phyloP scores from a whole-genome alignment of 176 grass and related monocot genomes.

The Aegilops speltoides region DNA sequence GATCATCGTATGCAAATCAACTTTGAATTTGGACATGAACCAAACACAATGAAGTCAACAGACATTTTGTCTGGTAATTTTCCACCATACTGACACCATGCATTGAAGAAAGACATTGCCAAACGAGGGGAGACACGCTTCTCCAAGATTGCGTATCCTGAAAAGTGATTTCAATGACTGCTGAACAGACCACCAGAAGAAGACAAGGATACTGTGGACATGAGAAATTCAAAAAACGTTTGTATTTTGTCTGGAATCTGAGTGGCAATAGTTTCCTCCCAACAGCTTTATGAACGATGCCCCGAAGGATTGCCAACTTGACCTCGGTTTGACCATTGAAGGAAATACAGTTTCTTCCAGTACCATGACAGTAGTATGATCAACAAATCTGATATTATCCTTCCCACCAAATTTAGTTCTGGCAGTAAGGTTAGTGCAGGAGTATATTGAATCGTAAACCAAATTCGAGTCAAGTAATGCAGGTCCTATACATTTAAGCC shows the following conservation, averaged over 20 bases:
- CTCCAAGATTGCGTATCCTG: neutral
- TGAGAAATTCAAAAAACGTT: neutral
- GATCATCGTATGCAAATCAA: slow-evolving; percentile 11
- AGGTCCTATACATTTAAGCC: slow-evolving; percentile 36
- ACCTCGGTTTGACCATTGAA: slow-evolving; percentile 18
- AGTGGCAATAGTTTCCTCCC: neutral
- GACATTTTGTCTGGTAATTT: neutral
- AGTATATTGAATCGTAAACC: slow-evolving; percentile 9
- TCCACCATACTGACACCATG: slow-evolving; percentile 11
- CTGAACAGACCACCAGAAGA: slow-evolving; percentile 13
- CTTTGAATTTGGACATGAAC: slow-evolving; percentile 16
- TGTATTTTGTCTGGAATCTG: neutral
- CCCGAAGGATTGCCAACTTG: slow-evolving; percentile 2
- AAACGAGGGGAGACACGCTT: slow-evolving; percentile 14
- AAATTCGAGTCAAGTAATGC: slow-evolving; percentile 25
- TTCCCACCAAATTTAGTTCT: slow-evolving; percentile 17
- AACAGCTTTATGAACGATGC: neutral
- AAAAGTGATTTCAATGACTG: neutral
- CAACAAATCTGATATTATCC: slow-evolving; percentile 18
- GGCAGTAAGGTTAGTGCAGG: neutral
- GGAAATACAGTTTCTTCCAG: slow-evolving; percentile 18
- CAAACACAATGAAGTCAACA: slow-evolving; percentile 19
- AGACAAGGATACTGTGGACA: slow-evolving; percentile 5
- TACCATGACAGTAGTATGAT: neutral
- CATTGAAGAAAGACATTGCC: neutral